phyloP scores from a whole-genome alignment of 2,329 filamentous ascomycete genomes.

The Ceratocystis lukuohia region DNA sequence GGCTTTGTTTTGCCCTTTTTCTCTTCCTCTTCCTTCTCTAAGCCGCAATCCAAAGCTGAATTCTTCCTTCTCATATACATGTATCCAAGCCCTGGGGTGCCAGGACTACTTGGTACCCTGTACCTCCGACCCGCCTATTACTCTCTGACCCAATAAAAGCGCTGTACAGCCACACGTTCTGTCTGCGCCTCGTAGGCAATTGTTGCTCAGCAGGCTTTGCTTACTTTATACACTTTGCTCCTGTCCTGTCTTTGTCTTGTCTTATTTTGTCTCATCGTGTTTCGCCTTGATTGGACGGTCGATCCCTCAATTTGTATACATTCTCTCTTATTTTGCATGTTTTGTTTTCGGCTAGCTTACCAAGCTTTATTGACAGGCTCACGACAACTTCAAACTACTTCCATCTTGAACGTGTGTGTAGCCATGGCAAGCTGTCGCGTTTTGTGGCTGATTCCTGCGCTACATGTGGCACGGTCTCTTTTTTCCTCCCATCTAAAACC shows the following conservation, averaged over 20 bases:
- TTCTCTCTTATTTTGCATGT: too few relatives aligned
- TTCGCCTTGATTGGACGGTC: too few relatives aligned
- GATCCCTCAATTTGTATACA: too few relatives aligned
- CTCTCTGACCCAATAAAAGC: not conserved
- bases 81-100: not conserved
- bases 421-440: not conserved
- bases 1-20: not conserved
- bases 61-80: not conserved
- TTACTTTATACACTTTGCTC: too few relatives aligned
- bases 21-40: not conserved
- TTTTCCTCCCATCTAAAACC: not conserved
- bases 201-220: too few relatives aligned
- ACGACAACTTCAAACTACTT: too few relatives aligned
- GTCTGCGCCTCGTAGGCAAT: not conserved
- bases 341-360: too few relatives aligned
- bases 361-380: too few relatives aligned
- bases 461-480: not conserved
- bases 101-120: slow-evolving; percentile 5
- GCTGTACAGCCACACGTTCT: slow-evolving; percentile 4
- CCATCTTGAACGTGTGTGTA: too few relatives aligned
- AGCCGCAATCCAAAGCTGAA: not conserved
- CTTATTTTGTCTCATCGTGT: too few relatives aligned
- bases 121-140: not conserved
- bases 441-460: not conserved
- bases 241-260: too few relatives aligned